A percentile compares a stretch with the other conserved stretches of the same genome.
phyloP scores from a whole-genome alignment of 1,139 yeast genomes.

The Debaryomyces sp. region DNA sequence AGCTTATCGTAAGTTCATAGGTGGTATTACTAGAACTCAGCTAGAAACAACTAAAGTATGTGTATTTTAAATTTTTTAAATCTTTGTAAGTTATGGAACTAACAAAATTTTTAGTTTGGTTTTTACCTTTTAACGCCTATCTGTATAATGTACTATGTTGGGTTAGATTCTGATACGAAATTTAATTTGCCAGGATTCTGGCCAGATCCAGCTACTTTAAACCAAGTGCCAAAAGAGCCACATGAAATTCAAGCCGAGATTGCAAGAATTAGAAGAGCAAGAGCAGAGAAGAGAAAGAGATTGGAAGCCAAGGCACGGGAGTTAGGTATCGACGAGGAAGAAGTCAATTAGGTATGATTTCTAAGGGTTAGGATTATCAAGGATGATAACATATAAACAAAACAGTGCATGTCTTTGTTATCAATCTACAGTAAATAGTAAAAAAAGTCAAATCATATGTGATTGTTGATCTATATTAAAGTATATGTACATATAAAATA shows the following conservation, averaged over 20 bases:
- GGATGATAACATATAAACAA: not conserved
- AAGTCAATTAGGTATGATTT: not conserved
- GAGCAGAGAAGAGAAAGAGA: slow-evolving; percentile 70
- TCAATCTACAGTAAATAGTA: not conserved
- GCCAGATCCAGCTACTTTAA: slow-evolving; percentile 94
- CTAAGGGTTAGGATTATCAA: too few relatives aligned
- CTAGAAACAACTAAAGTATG: slow-evolving; percentile 70
- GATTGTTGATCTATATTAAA: not conserved
- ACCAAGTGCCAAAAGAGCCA: slow-evolving; percentile 90
- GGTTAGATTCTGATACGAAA: slow-evolving; percentile 85
- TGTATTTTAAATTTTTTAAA: slow-evolving; percentile 11
- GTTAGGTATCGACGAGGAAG: slow-evolving; percentile 57
- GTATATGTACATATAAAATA: slow-evolving; percentile 1
- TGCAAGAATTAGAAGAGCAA: slow-evolving; percentile 78
- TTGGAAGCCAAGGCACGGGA: slow-evolving; percentile 73
- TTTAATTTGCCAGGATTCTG: slow-evolving; percentile 94
- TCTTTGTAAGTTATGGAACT: slow-evolving; percentile 17
- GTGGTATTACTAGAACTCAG: slow-evolving; percentile 56
- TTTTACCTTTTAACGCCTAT: slow-evolving; percentile 87
- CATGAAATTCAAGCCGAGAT: slow-evolving; percentile 90
- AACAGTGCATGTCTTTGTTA: not conserved
- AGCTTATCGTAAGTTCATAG: slow-evolving; percentile 30
- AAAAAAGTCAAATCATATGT: not conserved
- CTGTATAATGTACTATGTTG: slow-evolving; percentile 87
- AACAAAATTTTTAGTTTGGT: slow-evolving; percentile 57